Evolutionary conservation across 495 filamentous ascomycete genomes (phyloP).

Genomic region (Penicillium pulvis): DNA sequence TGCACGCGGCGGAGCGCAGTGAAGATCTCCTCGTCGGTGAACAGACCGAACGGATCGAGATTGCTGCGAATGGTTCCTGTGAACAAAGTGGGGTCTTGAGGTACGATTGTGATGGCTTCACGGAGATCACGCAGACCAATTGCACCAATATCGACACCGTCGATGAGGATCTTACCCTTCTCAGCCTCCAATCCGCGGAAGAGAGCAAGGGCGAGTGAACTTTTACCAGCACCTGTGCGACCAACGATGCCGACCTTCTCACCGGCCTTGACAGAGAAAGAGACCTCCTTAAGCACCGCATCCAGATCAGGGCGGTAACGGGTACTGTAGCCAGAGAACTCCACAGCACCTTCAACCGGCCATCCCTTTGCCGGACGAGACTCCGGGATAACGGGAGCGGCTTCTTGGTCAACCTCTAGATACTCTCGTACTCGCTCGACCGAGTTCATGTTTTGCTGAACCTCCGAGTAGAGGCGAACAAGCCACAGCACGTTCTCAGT

Average conservation of each 20-base stretch:
- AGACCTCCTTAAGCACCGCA: conserved; percentile 78
- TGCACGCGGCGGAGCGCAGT: conserved; percentile 87
- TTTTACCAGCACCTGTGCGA: conserved; percentile 95
- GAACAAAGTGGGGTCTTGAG: conserved; percentile 97
- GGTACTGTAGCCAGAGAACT: conserved; percentile 86
- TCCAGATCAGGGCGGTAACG: conserved; percentile 88
- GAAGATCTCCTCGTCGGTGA: conserved; percentile 92
- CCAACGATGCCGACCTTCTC: conserved; percentile 98
- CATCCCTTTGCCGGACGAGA: conserved; percentile 76
- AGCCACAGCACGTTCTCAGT: conserved; percentile 98
- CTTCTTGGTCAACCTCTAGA: conserved; percentile 94
- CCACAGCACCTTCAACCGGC: conserved; percentile 83
- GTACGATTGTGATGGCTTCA: conserved; percentile 94
- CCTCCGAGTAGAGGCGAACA: conserved; percentile 89
- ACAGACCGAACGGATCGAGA: conserved; percentile 89
- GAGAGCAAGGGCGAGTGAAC: conserved; percentile 91
- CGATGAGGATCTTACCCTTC: conserved; percentile 84
- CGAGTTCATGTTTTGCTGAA: conserved; percentile 99
- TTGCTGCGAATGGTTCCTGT: conserved; percentile 94
- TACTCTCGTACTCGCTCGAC: conserved; percentile 99
- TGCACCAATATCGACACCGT: conserved; percentile 81
- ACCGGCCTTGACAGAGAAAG: conserved; percentile 79
- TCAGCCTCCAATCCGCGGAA: conserved; percentile 97
- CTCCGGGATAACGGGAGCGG: conserved; percentile 73
- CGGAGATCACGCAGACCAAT: conserved; percentile 92